Percentiles rank a stretch among this genome's conserved stretches.
These are phyloP conservation scores for Actinomortierella ambigua DNA, from an alignment of 371 early-diverging fungal genomes.

Conservation along the genomic window DNA sequence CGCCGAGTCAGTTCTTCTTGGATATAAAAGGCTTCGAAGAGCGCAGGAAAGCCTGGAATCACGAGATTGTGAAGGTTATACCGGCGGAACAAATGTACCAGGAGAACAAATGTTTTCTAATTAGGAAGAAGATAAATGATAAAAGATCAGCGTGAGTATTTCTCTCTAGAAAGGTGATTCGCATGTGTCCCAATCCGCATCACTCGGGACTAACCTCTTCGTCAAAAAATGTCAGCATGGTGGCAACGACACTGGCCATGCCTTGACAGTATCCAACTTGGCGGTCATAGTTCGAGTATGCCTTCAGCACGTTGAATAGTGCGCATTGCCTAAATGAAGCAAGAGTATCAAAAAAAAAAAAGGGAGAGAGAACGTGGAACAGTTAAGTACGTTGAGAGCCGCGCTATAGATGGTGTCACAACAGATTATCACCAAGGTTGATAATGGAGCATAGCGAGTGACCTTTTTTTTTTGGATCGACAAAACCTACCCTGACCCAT, in stretches of 20 bases:
- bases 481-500: slow-evolving; percentile 64
- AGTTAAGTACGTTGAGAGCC: no score
- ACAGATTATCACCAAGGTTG: no score
- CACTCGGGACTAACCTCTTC: slow-evolving; percentile 78
- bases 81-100: slow-evolving; percentile 59
- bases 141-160: background rate
- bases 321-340: slow-evolving; percentile 63
- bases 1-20: slow-evolving; percentile 59
- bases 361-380: no score
- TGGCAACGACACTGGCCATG: slow-evolving; percentile 89
- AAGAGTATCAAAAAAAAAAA: background rate
- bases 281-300: slow-evolving; percentile 84
- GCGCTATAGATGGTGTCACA: no score
- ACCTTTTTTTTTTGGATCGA: no score
- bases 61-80: slow-evolving; percentile 61
- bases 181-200: no score
- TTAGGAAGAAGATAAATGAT: background rate
- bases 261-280: slow-evolving; percentile 97
- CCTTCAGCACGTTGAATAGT: slow-evolving; percentile 86
- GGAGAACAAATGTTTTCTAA: slow-evolving; percentile 59
- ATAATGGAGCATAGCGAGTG: no score
- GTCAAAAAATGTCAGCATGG: slow-evolving; percentile 88
- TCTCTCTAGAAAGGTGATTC: background rate
- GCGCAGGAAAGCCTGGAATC: slow-evolving; percentile 64
- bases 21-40: slow-evolving; percentile 67